Evolutionary conservation across 2,329 filamentous ascomycete species (phyloP), one percentile per base, ranked within the genome.

Genomic region (Bipolaris oryzae): DNA sequence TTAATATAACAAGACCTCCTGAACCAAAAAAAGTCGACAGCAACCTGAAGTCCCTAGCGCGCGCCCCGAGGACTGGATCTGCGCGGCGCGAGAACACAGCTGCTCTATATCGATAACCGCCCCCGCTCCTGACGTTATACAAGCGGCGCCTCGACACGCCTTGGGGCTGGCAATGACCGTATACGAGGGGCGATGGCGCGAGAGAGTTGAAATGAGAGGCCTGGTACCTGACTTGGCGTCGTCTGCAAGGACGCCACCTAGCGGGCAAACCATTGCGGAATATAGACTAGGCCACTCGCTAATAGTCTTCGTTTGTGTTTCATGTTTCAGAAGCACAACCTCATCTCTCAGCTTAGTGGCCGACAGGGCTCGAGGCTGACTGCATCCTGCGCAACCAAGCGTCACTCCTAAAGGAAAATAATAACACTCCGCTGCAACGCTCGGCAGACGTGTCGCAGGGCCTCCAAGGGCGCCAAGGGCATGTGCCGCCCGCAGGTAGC

Each of bases 241-340:
- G 68, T 74, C 60, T 69, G 60, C 66, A 44, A 57, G 53, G 10
- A 28, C 13, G 51, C 33, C 21, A 20, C 21, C 16, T 46, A 66
- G 66, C 70, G 66, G 55, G 53, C 61, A 48, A 59, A 54, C 62
- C 61, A 50, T 66, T 53, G 50, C 62, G 47, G 43, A 58, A 46
- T 11, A 42, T 39, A 33, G 28, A 42, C 51, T 65, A 65, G 66
- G 31, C 13, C 56, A n/a, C 38, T 63, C 59, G 62, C 66, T 67
- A 63, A 60, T 53, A 53, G 50, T 37, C 49, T 55, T 46, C 62
- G 65, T 64, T 64, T 63, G 53, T 65, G 71, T 74, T 74, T 74
- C 70, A 73, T 53, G 67, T 73, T 69, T 63, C 56, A 60, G 49
- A 43, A 39, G 60, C 55, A 58, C 57, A 53, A 46, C 47, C 37